These are phyloP conservation scores for Termitomyces sp. DNA, from an alignment of 768 basidiomycete genomes.

Conservation along the genomic window DNA sequence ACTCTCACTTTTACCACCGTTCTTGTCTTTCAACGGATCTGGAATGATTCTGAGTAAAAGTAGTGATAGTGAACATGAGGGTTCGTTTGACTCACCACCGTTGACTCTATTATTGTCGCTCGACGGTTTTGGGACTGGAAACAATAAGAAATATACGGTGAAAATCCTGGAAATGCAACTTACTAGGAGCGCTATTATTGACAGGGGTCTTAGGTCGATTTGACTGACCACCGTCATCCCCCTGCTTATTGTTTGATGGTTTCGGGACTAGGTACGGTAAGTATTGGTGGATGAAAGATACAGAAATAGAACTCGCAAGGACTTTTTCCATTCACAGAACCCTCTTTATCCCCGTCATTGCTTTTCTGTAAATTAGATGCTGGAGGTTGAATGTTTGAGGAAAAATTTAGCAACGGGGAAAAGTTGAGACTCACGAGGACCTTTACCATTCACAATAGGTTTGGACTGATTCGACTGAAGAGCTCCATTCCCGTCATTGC, in stretches of 20 bases:
- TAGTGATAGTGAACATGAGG: not conserved
- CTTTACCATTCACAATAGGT: not conserved
- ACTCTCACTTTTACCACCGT: not conserved
- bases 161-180: not conserved
- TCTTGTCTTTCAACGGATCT: not conserved
- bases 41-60: not conserved
- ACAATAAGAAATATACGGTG: not conserved
- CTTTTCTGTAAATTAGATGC: not conserved
- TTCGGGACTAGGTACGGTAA: not conserved
- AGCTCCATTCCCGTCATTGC: too few species aligned
- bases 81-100: not conserved
- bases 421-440: not conserved
- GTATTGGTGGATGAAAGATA: not conserved
- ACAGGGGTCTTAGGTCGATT: not conserved
- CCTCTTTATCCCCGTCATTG: not conserved
- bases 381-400: not conserved
- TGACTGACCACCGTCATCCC: not conserved
- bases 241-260: not conserved
- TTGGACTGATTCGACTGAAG: not conserved
- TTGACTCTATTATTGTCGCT: not conserved
- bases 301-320: not conserved
- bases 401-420: not conserved
- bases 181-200: not conserved
- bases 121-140: not conserved
- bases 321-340: not conserved